Evolutionary conservation across 352 stramenopile species (phyloP).

Genomic region (Globisporangium paddicum): DNA sequence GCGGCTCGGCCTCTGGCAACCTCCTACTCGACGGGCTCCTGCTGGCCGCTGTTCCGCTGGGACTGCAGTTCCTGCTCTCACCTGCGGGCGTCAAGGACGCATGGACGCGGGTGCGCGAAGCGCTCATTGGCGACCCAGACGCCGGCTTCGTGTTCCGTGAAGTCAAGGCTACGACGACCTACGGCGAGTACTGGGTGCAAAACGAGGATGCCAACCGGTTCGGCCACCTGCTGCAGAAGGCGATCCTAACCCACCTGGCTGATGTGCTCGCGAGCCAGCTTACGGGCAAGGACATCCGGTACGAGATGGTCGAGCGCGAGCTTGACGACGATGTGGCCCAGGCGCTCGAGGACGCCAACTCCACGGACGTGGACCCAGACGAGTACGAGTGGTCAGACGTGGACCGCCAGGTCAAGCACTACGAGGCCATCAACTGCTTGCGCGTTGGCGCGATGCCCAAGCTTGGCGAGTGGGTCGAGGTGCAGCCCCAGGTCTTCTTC

Average conservation of each 20-base stretch:
- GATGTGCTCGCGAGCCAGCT: slow-evolving; percentile 26
- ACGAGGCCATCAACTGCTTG: slow-evolving; percentile 9
- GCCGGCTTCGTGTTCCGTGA: slow-evolving; percentile 23
- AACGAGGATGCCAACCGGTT: slow-evolving; percentile 20
- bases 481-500: slow-evolving; percentile 17
- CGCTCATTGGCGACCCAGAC: slow-evolving; percentile 16
- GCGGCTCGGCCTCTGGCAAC: slow-evolving; percentile 31
- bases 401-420: slow-evolving; percentile 8
- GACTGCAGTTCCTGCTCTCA: slow-evolving; percentile 27
- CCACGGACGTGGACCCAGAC: neutral
- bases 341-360: slow-evolving; percentile 1
- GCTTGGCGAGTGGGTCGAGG: slow-evolving; percentile 16
- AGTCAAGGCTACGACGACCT: slow-evolving; percentile 11
- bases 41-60: neutral
- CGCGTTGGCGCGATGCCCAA: slow-evolving; percentile 15
- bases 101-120: slow-evolving; percentile 19
- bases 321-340: neutral
- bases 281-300: slow-evolving; percentile 30
- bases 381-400: slow-evolving; percentile 16
- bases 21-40: slow-evolving; percentile 39
- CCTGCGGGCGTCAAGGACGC: slow-evolving; percentile 26
- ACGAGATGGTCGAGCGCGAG: slow-evolving; percentile 26
- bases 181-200: slow-evolving; percentile 5
- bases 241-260: slow-evolving; percentile 34
- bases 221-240: slow-evolving; percentile 40